Base-by-base conservation (phyloP, 75 land plant genomes). In the Adiantum capillusveneris region DNA sequence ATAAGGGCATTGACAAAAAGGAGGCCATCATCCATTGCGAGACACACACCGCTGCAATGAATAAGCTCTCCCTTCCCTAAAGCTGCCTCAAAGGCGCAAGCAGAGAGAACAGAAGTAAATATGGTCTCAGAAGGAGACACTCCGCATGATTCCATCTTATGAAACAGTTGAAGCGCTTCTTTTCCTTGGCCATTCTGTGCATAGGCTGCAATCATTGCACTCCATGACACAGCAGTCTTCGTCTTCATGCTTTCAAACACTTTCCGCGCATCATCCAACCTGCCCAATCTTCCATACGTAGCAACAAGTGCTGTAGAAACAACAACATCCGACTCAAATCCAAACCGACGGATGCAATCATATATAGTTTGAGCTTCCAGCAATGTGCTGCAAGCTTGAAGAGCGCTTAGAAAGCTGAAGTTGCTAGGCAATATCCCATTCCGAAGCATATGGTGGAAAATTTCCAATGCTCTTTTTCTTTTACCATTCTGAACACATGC, bases 211-310 rank as follows among this genome's bases (percentile, higher is more conserved):
- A 62, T 62, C 55, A 62, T 62, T 25, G 64, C 64, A 49, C 20
- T 48, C 64, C 64, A 62, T 62, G 64, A 25, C 11, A 49, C 55
- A 48, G 44, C 57, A 62, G n/a, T 28, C 20, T 25, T 46, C 28
- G n/a, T 28, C n/a, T 27, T 17, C 31, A 62, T 44, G 0, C 21
- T 52, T 25, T 48, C 75, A 71, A 87, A 87, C 0, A 81, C 72
- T 27, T 68, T 57, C n/a, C 72, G 65, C 0, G 92, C 88, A 59
- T 81, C 78, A 43, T 57, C 61, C n/a, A 87, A 73, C 36, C 54
- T 78, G 2, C 88, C 80, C 60, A 84, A 84, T 61, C 81, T 87
- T 58, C 80, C 82, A 84, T 87, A 87, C 74, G 81, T 76, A 55
- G 76, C 83, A 21, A 86, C 69, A 59, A 86, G 64, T 17, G 79